Conservation (phyloP, 1,139 yeast species). For the Kodamaea fungicola region DNA sequence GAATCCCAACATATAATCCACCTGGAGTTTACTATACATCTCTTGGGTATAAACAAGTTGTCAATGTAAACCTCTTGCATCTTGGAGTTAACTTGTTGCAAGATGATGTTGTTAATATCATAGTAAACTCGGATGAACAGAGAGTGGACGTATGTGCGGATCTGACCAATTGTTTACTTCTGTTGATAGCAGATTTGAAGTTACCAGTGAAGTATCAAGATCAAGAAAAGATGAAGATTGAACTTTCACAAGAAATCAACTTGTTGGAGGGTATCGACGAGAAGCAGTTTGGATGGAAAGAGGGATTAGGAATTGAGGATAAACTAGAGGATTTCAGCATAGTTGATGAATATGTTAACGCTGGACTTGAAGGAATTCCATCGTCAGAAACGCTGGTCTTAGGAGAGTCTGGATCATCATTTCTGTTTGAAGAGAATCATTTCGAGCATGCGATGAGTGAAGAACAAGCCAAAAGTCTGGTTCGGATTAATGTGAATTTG, state of each 20-base stretch:
- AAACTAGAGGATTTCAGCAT: slow-evolving; percentile 5
- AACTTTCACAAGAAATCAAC: slow-evolving; percentile 34
- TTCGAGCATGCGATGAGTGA: slow-evolving; percentile 19
- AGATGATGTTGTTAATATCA: slow-evolving; percentile 33
- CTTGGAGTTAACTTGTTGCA: slow-evolving; percentile 36
- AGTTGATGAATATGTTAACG: slow-evolving; percentile 23
- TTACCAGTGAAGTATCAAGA: slow-evolving; percentile 59
- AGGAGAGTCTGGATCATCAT: background rate
- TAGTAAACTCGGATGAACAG: slow-evolving; percentile 47
- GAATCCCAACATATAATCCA: slow-evolving; percentile 8
- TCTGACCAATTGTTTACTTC: slow-evolving; percentile 69
- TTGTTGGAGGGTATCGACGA: slow-evolving; percentile 49
- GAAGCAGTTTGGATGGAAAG: slow-evolving; percentile 19
- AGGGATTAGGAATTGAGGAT: background rate
- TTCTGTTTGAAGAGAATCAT: slow-evolving; percentile 42
- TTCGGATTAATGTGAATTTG: slow-evolving; percentile 31
- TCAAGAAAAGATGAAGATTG: slow-evolving; percentile 51
- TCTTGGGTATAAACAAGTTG: slow-evolving; percentile 47
- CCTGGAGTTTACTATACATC: slow-evolving; percentile 12
- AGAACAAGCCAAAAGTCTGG: background rate
- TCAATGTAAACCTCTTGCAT: slow-evolving; percentile 39
- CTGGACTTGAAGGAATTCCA: slow-evolving; percentile 5
- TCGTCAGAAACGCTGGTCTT: slow-evolving; percentile 4
- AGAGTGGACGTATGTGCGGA: slow-evolving; percentile 76
- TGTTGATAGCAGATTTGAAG: slow-evolving; percentile 67